Evolutionary conservation across 208 protist genomes (phyloP).

Genomic region (Trypanosoma conorhini): DNA sequence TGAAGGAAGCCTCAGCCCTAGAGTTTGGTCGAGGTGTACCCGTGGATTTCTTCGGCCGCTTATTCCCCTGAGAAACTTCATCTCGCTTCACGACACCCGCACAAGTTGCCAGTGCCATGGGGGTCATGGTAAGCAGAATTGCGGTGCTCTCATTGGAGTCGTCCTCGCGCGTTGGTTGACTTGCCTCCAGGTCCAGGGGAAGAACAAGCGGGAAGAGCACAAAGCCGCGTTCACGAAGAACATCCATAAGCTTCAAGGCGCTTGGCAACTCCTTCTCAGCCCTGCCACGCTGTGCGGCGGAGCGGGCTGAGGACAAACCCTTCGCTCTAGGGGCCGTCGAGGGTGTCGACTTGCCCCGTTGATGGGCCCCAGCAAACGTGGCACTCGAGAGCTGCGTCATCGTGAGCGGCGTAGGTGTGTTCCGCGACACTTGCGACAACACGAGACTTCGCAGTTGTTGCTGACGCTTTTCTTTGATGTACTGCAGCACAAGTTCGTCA

Average conservation of each 20-base stretch:
- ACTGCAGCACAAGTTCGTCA: constrained; percentile 64
- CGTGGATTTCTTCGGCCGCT: neutral
- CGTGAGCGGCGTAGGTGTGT: neutral
- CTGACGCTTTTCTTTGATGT: constrained; percentile 22
- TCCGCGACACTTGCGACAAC: neutral
- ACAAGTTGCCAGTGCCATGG: constrained; percentile 60
- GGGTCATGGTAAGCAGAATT: constrained; percentile 68
- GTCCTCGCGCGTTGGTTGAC: constrained; percentile 9
- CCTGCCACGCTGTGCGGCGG: neutral
- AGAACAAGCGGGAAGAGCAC: constrained; percentile 30
- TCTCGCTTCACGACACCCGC: constrained; percentile 22
- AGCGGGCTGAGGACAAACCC: neutral
- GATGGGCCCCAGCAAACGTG: neutral
- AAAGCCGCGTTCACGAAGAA: constrained; percentile 24
- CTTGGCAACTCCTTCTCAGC: constrained; percentile 10
- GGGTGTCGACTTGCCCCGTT: neutral
- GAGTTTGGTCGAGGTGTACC: neutral
- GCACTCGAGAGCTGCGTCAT: neutral
- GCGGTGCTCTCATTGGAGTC: constrained; percentile 30
- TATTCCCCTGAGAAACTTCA: neutral
- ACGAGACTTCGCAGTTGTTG: constrained; percentile 5
- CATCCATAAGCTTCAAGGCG: constrained; percentile 22
- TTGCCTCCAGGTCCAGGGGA: constrained; percentile 9
- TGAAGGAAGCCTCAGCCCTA: neutral
- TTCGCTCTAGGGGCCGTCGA: neutral